A percentile compares a stretch with the other conserved stretches of the same genome.
Conservation (phyloP, 2,329 filamentous ascomycete genomes). For the Chaetomium sp. region DNA sequence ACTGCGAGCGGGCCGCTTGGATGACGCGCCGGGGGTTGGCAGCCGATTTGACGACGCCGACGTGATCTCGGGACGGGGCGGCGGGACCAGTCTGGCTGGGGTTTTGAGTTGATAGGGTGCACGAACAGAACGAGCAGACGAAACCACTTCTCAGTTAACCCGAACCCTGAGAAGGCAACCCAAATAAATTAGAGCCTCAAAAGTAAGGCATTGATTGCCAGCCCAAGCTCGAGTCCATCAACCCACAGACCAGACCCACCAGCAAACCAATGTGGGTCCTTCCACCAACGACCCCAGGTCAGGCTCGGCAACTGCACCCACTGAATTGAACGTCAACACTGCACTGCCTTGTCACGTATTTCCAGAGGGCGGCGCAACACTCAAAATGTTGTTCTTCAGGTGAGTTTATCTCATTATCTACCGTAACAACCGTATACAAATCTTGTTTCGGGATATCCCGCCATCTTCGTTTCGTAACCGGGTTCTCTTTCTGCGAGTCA, state of each 20-base stretch:
- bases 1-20: not conserved
- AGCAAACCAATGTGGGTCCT: conserved; percentile 12
- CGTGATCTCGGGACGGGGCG: conserved; percentile 11
- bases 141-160: not conserved
- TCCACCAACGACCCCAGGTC: not conserved
- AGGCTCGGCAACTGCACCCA: conserved; percentile 1
- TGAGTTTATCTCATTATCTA: conserved; percentile 21
- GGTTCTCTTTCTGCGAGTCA: not conserved
- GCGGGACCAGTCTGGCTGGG: conserved; percentile 7
- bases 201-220: not conserved
- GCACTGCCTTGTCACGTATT: not conserved
- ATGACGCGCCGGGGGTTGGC: conserved; percentile 13
- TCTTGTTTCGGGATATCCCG: not conserved
- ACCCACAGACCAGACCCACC: not conserved
- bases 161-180: not conserved
- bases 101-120: conserved; percentile 1
- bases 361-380: conserved; percentile 11
- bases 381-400: conserved; percentile 38
- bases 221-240: too few species aligned
- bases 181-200: not conserved
- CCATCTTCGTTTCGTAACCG: not conserved
- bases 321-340: conserved; percentile 1
- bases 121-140: not conserved
- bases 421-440: not conserved
- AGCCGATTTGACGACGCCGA: conserved; percentile 26